Evolutionary conservation across 1,284 basidiomycete species (phyloP).

Genomic region (Rhizoctonia solani): DNA sequence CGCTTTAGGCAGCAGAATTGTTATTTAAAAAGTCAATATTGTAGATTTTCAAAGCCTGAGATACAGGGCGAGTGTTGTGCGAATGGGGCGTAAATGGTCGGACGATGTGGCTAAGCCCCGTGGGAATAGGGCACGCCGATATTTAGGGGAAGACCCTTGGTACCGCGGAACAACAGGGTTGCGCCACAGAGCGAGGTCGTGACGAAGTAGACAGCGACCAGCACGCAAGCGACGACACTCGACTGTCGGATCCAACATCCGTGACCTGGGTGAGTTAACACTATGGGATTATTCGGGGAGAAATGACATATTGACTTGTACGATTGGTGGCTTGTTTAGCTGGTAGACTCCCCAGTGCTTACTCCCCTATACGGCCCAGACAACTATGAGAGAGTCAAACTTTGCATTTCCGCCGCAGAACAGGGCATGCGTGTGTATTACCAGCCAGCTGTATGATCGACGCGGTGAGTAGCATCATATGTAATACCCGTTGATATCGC

Average conservation of each 20-base stretch:
- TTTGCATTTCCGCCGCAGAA: slow-evolving; percentile 95
- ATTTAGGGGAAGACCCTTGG: not conserved
- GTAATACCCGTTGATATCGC: too few species aligned
- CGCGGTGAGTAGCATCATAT: too few species aligned
- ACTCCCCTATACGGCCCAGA: too few species aligned
- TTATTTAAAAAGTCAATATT: too few species aligned
- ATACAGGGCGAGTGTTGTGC: not conserved
- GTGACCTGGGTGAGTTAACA: not conserved
- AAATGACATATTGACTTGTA: too few species aligned
- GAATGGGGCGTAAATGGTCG: not conserved
- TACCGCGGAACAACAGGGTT: not conserved
- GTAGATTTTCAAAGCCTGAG: too few species aligned
- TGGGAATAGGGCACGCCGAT: slow-evolving; percentile 1
- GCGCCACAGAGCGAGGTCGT: not conserved
- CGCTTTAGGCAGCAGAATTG: too few species aligned
- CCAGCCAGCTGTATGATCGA: slow-evolving; percentile 92
- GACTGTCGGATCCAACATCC: not conserved
- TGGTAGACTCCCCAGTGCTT: too few species aligned
- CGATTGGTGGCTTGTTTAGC: too few species aligned
- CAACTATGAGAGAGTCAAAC: slow-evolving; percentile 94
- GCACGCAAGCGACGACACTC: not conserved
- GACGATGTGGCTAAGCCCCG: not conserved
- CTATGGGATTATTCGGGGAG: too few species aligned
- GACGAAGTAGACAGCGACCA: not conserved
- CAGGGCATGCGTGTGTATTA: slow-evolving; percentile 93